A percentile compares a stretch with the other conserved stretches of the same genome.
Conservation (phyloP, 768 basidiomycete genomes). For the Trametes cinnabarina region DNA sequence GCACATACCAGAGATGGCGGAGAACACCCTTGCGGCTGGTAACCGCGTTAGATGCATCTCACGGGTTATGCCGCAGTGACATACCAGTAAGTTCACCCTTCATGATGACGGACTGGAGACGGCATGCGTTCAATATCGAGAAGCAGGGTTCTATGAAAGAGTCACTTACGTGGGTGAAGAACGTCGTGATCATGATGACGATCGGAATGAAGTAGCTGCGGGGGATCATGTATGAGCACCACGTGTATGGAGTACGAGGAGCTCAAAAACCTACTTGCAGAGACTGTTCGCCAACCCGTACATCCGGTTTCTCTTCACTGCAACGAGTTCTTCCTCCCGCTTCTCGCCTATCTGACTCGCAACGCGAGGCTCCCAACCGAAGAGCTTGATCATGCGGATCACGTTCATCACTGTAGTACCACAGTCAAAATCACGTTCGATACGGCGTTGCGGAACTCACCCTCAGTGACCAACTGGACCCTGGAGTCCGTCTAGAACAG, state of each 20-base stretch:
- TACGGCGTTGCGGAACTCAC: neutral
- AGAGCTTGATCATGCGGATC: slow-evolving; percentile 48
- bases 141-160: neutral
- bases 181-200: slow-evolving; percentile 62
- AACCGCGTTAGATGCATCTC: neutral
- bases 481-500: slow-evolving; percentile 43
- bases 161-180: slow-evolving; percentile 51
- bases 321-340: slow-evolving; percentile 58
- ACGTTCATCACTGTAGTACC: slow-evolving; percentile 38
- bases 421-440: slow-evolving; percentile 4
- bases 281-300: slow-evolving; percentile 45
- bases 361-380: slow-evolving; percentile 46
- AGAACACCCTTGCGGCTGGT: slow-evolving; percentile 18
- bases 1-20: slow-evolving; percentile 16
- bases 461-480: slow-evolving; percentile 47
- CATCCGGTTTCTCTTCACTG: slow-evolving; percentile 51
- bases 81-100: slow-evolving; percentile 35
- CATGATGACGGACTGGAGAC: slow-evolving; percentile 35
- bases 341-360: slow-evolving; percentile 49
- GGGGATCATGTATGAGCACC: no score
- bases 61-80: neutral
- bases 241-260: no score
- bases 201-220: slow-evolving; percentile 57
- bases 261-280: slow-evolving; percentile 37
- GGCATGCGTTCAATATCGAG: neutral